Evolutionary conservation across 2,329 filamentous ascomycete genomes (phyloP), one percentile per base, ranked within the genome.

Genomic region (Stachybotrys echinatus): DNA sequence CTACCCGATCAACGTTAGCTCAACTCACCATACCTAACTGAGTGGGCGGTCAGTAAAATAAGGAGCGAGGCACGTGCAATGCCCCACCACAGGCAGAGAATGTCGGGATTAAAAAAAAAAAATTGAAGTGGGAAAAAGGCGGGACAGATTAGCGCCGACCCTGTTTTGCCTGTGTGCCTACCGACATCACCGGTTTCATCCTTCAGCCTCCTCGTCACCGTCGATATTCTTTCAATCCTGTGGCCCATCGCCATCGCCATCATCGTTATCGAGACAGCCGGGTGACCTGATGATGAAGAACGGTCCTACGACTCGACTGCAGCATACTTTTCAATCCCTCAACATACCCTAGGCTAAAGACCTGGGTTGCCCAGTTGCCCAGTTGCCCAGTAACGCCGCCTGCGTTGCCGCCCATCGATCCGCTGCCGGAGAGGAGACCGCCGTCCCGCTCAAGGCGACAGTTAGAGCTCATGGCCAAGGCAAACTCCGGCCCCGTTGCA

Each of bases 401-500:
- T n/a, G n/a, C n/a, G n/a, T n/a, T n/a, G n/a, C n/a, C n/a, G n/a
- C n/a, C n/a, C n/a, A 34, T 34, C 27, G 27, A 34, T 34, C 63
- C 71, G n/a, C n/a, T n/a, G n/a, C n/a, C n/a, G n/a, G n/a, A n/a
- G n/a, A n/a, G n/a, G n/a, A n/a, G n/a, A n/a, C n/a, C n/a, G n/a
- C n/a, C n/a, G n/a, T n/a, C n/a, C n/a, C n/a, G n/a, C n/a, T n/a
- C n/a, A n/a, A n/a, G n/a, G n/a, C n/a, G n/a, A n/a, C n/a, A n/a
- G n/a, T n/a, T n/a, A n/a, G n/a, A n/a, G n/a, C n/a, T n/a, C 17
- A 56, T 62, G 23, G 54, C 65, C 52, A 65, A 65, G 60, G 59
- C 58, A 48, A 47, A 67, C 43, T 58, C 67, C 55, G 63, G 69
- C 49, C 59, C 67, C 44, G 53, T 61, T 22, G 56, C 64, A 31